Evolutionary conservation across 2,329 filamentous ascomycete genomes (phyloP).

Genomic region (Cryphonectria naterciae): DNA sequence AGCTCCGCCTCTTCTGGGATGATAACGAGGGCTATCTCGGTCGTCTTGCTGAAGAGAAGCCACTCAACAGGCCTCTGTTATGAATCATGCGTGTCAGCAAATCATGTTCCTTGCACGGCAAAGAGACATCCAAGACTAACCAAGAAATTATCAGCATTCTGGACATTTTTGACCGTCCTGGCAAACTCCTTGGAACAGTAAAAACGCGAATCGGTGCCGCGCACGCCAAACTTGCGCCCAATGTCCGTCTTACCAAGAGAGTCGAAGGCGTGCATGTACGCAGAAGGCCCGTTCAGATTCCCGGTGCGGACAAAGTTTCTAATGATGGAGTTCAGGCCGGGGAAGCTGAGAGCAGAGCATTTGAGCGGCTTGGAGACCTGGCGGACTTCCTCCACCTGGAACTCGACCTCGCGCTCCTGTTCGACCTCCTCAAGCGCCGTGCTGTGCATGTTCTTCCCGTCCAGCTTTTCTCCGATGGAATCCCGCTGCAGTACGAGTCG

Average conservation of each 20-base stretch:
- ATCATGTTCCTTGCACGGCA: no score
- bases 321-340: conserved; percentile 53
- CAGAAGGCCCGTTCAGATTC: conserved; percentile 40
- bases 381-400: conserved; percentile 61
- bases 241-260: conserved; percentile 43
- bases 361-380: conserved; percentile 53
- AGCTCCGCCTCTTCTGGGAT: conserved; percentile 66
- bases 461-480: conserved; percentile 36
- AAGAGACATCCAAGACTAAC: no score
- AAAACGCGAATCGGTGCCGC: conserved; percentile 32
- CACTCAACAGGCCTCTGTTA: conserved; percentile 58
- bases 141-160: conserved; percentile 41
- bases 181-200: conserved; percentile 52
- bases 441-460: conserved; percentile 47
- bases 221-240: conserved; percentile 41
- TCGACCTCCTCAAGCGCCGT: conserved; percentile 64
- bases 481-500: conserved; percentile 40
- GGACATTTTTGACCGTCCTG: conserved; percentile 45
- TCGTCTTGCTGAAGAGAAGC: conserved; percentile 59
- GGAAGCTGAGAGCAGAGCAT: conserved; percentile 46
- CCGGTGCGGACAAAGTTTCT: conserved; percentile 51
- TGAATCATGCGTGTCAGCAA: conserved; percentile 25
- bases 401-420: conserved; percentile 62
- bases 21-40: conserved; percentile 57
- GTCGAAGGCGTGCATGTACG: conserved; percentile 47